Evolutionary conservation across 306 rosid species (phyloP).

Genomic region (Morella rubra): DNA sequence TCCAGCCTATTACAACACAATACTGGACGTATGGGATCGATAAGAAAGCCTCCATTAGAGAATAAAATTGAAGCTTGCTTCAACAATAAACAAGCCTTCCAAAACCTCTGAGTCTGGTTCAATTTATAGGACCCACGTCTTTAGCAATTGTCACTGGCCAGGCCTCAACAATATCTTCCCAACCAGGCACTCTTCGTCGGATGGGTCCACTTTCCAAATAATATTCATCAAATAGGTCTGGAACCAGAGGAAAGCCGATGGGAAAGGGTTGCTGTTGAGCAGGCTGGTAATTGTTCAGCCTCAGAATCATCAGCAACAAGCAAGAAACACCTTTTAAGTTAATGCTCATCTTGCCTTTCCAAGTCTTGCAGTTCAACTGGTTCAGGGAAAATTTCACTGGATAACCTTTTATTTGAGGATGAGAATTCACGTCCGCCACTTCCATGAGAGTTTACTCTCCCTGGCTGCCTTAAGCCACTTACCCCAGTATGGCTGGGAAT

Average conservation of each 20-base stretch:
- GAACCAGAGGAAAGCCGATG: background rate
- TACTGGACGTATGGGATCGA: background rate
- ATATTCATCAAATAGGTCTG: background rate
- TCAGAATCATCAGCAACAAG: background rate
- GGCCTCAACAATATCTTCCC: background rate
- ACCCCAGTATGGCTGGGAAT: slow-evolving; percentile 30
- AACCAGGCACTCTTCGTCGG: background rate
- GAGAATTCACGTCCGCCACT: slow-evolving; percentile 73
- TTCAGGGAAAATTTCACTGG: slow-evolving; percentile 91
- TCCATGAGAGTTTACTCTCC: slow-evolving; percentile 65
- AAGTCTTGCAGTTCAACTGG: slow-evolving; percentile 62
- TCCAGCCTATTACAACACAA: slow-evolving; percentile 1
- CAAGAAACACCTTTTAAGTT: slow-evolving; percentile 21
- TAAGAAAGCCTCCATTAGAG: slow-evolving; percentile 16
- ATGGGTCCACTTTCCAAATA: background rate
- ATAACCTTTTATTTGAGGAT: slow-evolving; percentile 71
- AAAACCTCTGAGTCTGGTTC: slow-evolving; percentile 4
- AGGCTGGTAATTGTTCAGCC: background rate
- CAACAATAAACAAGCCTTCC: slow-evolving; percentile 9
- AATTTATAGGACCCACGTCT: slow-evolving; percentile 1
- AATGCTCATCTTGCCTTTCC: slow-evolving; percentile 50
- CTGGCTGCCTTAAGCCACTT: slow-evolving; percentile 57
- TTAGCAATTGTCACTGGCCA: background rate
- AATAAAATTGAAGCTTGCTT: slow-evolving; percentile 5
- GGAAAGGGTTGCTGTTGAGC: background rate